Base-by-base conservation (phyloP, 805 yeast species). In the Cyberlindnera mycetangii region DNA sequence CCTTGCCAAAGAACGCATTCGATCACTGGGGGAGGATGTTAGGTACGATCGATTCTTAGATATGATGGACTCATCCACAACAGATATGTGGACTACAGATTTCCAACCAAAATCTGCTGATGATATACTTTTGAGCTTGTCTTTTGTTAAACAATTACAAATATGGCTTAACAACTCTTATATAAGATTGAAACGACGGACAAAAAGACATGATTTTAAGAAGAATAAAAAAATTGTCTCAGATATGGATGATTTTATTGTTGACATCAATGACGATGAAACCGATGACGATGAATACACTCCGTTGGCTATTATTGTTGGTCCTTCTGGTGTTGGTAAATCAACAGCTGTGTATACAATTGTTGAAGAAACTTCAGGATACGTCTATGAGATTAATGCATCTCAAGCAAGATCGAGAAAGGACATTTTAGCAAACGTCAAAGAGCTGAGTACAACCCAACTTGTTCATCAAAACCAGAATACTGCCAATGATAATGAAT, bases 401-500 rank as follows among this genome's bases (percentile, higher is more conserved):
- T 78, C 89, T n/a, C 83, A 79, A 53, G 68, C 78, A 25, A 70
- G 98, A 58, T 77, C 89, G 1, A 78, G 83, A 38, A 85, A 79
- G 59, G 92, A 86, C 49, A 73, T 92, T 12, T 67, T 72, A 41
- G 75, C 79, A 20, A 76, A 70, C 22, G 69, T 92, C 31, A 81
- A 75, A 39, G 97, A 95, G 56, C 75, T 89, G 42, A 81, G 92
- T 44, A 90, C 96, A 4, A 85, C 95, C 0, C 89, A 88, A 48
- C 68, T 85, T 37, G 90, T 92, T 2, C 87, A 83, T 51, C 68
- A 68, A 39, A 51, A 48, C 17, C 63, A 62, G 28, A 54, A 42
- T 5, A 42, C 34, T 7, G 32, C 32, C 17, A 37, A 25, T 12
- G 41, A 44, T 11, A 43, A 52, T 39, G 52, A 54, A 6, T 75